Conservation (phyloP, 495 filamentous ascomycete species). For the Aspergillus sparsus region DNA sequence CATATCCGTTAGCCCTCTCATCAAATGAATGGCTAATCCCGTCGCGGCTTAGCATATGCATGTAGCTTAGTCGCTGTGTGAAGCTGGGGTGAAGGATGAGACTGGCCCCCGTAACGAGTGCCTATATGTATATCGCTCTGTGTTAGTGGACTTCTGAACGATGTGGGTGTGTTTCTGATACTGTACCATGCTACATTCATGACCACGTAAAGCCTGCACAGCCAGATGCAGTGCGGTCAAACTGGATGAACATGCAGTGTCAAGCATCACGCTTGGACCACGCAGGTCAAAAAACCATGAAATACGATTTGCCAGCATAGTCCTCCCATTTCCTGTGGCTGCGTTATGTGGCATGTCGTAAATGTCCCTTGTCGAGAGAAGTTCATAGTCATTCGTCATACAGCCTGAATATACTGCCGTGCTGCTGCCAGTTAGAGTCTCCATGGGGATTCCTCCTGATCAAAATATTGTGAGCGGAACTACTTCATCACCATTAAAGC, state of each 20-base stretch:
- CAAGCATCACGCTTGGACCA: not conserved
- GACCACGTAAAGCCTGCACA: constrained; percentile 28
- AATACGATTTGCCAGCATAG: constrained; percentile 47
- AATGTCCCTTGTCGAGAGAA: constrained; percentile 40
- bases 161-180: too few relatives aligned
- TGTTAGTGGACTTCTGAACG: not conserved
- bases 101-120: constrained; percentile 30
- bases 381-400: constrained; percentile 50
- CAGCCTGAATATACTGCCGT: constrained; percentile 49
- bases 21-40: constrained; percentile 37
- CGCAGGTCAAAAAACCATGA: constrained; percentile 25
- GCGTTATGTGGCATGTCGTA: constrained; percentile 33
- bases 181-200: constrained; percentile 40
- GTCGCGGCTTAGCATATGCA: constrained; percentile 34
- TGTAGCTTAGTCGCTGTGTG: constrained; percentile 27
- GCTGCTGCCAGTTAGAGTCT: constrained; percentile 42
- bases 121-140: constrained; percentile 18
- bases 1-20: constrained; percentile 35
- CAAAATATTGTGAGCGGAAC: not conserved
- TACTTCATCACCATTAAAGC: too few relatives aligned
- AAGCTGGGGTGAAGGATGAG: constrained; percentile 31
- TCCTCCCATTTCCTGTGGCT: constrained; percentile 28
- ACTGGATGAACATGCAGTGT: not conserved
- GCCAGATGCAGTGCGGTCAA: too few relatives aligned
- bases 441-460: constrained; percentile 39